A percentile compares a stretch with the other conserved stretches of the same genome.
These are phyloP conservation scores for Anthostomella pinea DNA, from an alignment of 2,329 filamentous ascomycete genomes.

Conservation along the genomic window DNA sequence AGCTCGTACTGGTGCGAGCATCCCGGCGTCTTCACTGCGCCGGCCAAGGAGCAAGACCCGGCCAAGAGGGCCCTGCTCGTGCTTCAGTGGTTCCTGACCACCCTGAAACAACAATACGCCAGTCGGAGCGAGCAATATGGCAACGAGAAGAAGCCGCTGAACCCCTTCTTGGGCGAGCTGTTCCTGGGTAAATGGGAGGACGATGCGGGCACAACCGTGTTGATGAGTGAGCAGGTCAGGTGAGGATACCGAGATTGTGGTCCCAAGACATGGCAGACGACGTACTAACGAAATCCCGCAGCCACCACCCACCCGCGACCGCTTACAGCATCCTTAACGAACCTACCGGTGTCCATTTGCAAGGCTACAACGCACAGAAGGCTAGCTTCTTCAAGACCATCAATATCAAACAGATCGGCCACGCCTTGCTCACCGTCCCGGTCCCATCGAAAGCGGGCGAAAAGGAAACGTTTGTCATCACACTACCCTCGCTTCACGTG, in stretches of 20 bases:
- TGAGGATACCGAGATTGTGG: conserved; percentile 13
- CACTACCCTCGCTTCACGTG: conserved; percentile 46
- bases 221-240: conserved; percentile 46
- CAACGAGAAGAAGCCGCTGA: conserved; percentile 52
- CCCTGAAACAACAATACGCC: conserved; percentile 48
- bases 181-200: conserved; percentile 40
- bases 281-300: conserved; percentile 18
- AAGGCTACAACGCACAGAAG: conserved; percentile 51
- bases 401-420: conserved; percentile 49
- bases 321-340: conserved; percentile 47
- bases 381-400: conserved; percentile 50
- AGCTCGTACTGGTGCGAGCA: conserved; percentile 50
- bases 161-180: conserved; percentile 51
- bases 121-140: conserved; percentile 41
- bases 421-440: conserved; percentile 49
- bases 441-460: conserved; percentile 31
- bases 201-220: conserved; percentile 28
- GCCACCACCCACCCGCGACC: conserved; percentile 52
- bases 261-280: neutral
- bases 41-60: conserved; percentile 42
- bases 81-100: conserved; percentile 45
- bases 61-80: conserved; percentile 45
- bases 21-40: conserved; percentile 45
- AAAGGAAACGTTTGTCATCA: conserved; percentile 48
- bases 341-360: conserved; percentile 42